These are phyloP conservation scores for Globisporangium irregulare DNA, from an alignment of 352 stramenopile species.

Conservation along the genomic window DNA sequence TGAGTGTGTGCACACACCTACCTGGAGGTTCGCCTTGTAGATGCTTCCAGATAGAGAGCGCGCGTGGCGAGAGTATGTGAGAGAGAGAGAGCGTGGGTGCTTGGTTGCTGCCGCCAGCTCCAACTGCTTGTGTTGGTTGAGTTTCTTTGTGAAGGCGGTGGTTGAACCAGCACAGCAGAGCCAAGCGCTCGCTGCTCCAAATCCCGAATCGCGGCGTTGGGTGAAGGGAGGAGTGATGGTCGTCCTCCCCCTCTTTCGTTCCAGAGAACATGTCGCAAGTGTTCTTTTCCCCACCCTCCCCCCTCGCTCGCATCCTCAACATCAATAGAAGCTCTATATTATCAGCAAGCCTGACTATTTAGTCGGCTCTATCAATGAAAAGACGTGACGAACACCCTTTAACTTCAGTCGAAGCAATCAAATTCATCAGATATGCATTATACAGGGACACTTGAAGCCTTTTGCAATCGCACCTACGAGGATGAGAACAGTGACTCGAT, in stretches of 20 bases:
- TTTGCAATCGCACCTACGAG: background rate
- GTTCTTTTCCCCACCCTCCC: conserved; percentile 10
- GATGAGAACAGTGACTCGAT: background rate
- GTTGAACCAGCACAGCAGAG: conserved; percentile 9
- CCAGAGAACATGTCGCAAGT: conserved; percentile 11
- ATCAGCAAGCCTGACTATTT: no score
- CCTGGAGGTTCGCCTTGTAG: background rate
- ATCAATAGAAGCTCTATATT: no score
- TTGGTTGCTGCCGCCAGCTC: background rate
- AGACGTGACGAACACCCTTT: no score
- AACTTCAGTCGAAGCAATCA: no score
- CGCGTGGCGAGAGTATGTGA: no score
- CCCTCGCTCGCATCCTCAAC: background rate
- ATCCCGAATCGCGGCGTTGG: background rate
- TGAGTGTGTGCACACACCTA: background rate
- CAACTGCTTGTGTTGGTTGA: conserved; percentile 1
- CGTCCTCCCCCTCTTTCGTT: background rate
- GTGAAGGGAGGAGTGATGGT: conserved; percentile 12
- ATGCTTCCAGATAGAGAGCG: background rate
- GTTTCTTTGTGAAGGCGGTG: conserved; percentile 7
- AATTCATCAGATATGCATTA: background rate
- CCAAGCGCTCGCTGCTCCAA: background rate
- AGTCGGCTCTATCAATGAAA: no score
- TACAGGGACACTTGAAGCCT: background rate
- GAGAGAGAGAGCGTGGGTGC: background rate